Percentiles rank a stretch among this genome's conserved stretches.
Evolutionary conservation across 148 eudicot species (phyloP).

Genomic region (Chenopodium suecicum): DNA sequence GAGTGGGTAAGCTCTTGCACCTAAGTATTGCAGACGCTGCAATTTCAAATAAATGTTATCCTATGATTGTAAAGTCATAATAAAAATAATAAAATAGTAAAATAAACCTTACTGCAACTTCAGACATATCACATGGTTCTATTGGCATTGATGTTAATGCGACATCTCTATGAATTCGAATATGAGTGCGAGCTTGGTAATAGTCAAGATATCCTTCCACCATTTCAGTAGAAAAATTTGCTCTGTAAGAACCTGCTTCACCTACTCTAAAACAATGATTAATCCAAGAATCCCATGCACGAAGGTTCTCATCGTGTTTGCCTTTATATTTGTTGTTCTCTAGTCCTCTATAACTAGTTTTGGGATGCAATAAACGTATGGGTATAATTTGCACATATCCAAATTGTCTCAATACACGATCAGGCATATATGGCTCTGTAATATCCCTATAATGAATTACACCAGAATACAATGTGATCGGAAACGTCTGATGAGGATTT

Average conservation of each 20-base stretch:
- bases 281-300: not conserved
- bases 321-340: not conserved
- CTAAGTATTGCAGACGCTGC: not conserved
- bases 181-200: not conserved
- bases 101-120: too few species aligned
- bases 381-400: not conserved
- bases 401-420: conserved; percentile 7
- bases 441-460: not conserved
- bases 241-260: not conserved
- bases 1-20: not conserved
- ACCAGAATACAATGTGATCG: not conserved
- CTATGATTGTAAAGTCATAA: too few species aligned
- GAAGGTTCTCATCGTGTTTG: not conserved
- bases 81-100: too few species aligned
- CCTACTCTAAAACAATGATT: not conserved
- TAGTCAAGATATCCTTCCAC: not conserved
- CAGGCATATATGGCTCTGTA: not conserved
- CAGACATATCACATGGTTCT: not conserved
- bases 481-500: not conserved
- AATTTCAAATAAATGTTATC: not conserved
- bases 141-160: too few species aligned
- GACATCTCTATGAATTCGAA: not conserved
- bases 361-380: not conserved
- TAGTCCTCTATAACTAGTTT: not conserved
- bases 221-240: not conserved